A percentile compares a stretch with the other conserved stretches of the same genome.
Conservation (phyloP, 2,329 filamentous ascomycete genomes). For the Talaromyces sp. region DNA sequence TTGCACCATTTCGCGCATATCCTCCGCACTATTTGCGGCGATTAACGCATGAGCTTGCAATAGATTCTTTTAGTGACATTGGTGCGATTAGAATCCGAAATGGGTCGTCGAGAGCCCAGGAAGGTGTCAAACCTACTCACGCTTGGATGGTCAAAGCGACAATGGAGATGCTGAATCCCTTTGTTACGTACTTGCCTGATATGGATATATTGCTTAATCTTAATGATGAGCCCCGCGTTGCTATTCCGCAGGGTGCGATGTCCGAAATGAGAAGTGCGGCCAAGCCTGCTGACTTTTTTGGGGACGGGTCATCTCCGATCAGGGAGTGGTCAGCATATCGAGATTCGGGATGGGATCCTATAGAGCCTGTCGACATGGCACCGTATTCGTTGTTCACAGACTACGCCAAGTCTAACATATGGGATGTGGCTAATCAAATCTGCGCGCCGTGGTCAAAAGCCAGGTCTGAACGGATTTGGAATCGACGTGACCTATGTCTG, state of each 20-base stretch:
- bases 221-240: slow-evolving; percentile 56
- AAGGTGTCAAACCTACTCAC: slow-evolving; percentile 51
- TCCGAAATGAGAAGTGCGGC: slow-evolving; percentile 15
- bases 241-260: slow-evolving; percentile 46
- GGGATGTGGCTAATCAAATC: slow-evolving; percentile 43
- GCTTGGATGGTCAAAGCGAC: slow-evolving; percentile 55
- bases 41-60: slow-evolving; percentile 49
- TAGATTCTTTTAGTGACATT: slow-evolving; percentile 51
- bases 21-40: slow-evolving; percentile 47
- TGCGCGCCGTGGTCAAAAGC: slow-evolving; percentile 61
- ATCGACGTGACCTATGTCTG: slow-evolving; percentile 60
- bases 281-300: background rate
- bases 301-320: slow-evolving; percentile 4
- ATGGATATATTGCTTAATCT: slow-evolving; percentile 61
- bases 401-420: slow-evolving; percentile 35
- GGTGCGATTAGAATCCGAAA: slow-evolving; percentile 53
- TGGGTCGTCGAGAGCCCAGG: slow-evolving; percentile 46
- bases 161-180: slow-evolving; percentile 49
- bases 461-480: slow-evolving; percentile 57
- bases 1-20: slow-evolving; percentile 52
- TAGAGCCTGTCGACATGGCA: slow-evolving; percentile 29
- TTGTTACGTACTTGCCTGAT: slow-evolving; percentile 52
- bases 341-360: slow-evolving; percentile 31
- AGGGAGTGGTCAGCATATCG: slow-evolving; percentile 34
- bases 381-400: slow-evolving; percentile 35